Conservation (phyloP, 768 basidiomycete genomes). For the Pleurotus platypus region DNA sequence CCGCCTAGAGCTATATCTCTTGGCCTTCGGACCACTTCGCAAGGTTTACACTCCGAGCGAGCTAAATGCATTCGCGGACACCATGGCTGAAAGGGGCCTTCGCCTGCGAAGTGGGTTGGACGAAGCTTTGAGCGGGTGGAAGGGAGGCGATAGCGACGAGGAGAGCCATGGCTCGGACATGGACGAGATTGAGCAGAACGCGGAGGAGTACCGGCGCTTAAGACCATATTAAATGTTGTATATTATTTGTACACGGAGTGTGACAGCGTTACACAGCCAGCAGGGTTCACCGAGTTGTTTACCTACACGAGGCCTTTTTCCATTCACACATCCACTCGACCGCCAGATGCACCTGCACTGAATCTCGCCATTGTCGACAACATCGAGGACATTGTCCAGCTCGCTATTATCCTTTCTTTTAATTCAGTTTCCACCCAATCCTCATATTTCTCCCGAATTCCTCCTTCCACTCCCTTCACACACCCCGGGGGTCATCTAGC, state of each 20-base stretch:
- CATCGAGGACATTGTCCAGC: conserved; percentile 4
- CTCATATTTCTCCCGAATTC: conserved; percentile 14
- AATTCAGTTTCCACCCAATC: neutral
- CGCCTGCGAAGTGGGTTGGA: conserved; percentile 63
- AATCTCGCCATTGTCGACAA: neutral
- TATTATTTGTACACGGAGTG: conserved; percentile 20
- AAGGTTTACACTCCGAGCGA: conserved; percentile 57
- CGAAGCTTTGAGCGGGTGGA: conserved; percentile 46
- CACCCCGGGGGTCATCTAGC: conserved; percentile 14
- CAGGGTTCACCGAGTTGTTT: conserved; percentile 11
- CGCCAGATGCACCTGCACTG: conserved; percentile 7
- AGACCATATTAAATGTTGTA: conserved; percentile 52
- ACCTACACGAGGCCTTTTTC: conserved; percentile 26
- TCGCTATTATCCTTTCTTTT: conserved; percentile 5
- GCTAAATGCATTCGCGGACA: conserved; percentile 58
- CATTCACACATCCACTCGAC: neutral
- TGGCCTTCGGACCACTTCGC: conserved; percentile 73
- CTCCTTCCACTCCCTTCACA: conserved; percentile 18
- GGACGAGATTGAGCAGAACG: conserved; percentile 60
- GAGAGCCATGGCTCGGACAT: conserved; percentile 21
- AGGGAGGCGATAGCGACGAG: conserved; percentile 17
- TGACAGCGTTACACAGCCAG: conserved; percentile 3
- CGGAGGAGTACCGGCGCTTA: conserved; percentile 54
- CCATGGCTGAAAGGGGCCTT: conserved; percentile 75
- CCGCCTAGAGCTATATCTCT: conserved; percentile 63